phyloP scores from a whole-genome alignment of 306 rosid species.

The Carpinus viminea region DNA sequence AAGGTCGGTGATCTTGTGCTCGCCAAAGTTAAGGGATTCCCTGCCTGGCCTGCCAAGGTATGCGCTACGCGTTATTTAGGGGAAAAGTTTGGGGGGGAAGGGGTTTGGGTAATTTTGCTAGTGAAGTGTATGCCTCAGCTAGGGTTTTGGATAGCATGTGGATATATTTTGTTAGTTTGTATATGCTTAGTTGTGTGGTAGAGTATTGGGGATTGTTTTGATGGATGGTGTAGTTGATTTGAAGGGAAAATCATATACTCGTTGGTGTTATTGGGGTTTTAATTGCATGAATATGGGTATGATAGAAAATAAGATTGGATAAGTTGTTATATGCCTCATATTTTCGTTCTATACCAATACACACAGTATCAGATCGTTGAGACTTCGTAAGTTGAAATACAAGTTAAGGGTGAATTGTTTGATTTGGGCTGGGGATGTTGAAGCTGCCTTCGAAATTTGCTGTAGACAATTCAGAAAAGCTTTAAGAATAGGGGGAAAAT shows the following conservation, averaged over 20 bases:
- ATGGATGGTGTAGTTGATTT: constrained; percentile 34
- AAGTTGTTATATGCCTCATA: not conserved
- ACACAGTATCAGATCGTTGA: not conserved
- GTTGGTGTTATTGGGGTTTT: not conserved
- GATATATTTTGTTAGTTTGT: constrained; percentile 6
- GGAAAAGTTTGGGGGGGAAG: not conserved
- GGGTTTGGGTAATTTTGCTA: not conserved
- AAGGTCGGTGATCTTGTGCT: constrained; percentile 97
- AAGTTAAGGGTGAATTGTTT: not conserved
- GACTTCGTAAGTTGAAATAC: not conserved
- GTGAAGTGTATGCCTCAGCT: constrained; percentile 10
- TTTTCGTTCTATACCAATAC: not conserved
- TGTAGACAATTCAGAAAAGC: not conserved
- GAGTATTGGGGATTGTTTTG: constrained; percentile 5
- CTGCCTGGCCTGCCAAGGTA: constrained; percentile 99
- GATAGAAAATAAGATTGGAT: not conserved
- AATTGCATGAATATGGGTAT: not conserved
- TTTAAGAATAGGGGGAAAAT: not conserved
- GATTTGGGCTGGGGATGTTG: not conserved
- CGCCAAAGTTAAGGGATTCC: constrained; percentile 93
- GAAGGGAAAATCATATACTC: constrained; percentile 1
- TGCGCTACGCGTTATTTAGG: constrained; percentile 1
- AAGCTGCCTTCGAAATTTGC: not conserved
- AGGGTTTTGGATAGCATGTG: constrained; percentile 39
- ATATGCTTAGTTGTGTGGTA: constrained; percentile 25